These are phyloP conservation scores for Nasturtium officinale DNA, from an alignment of 345 rosid genomes.

Conservation along the genomic window DNA sequence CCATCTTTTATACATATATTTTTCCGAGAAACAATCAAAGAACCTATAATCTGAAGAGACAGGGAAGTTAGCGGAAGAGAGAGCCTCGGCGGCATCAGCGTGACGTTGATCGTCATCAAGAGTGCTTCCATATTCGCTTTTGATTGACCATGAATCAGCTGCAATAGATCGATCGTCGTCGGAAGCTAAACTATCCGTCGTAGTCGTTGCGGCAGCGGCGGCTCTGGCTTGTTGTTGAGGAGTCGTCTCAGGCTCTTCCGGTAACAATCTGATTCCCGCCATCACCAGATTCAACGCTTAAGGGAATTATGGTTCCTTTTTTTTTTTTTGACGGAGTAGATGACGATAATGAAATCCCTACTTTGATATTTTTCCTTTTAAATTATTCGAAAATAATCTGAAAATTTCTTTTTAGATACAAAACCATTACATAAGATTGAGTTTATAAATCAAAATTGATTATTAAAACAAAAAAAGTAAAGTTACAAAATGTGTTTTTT, in stretches of 20 bases:
- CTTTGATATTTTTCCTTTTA: slow-evolving; percentile 2
- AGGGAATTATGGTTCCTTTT: slow-evolving; percentile 2
- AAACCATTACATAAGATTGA: too few species aligned
- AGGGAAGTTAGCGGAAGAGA: slow-evolving; percentile 71
- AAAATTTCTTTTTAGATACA: too few species aligned
- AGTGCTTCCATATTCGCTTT: slow-evolving; percentile 97
- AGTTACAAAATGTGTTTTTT: background rate
- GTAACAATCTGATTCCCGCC: slow-evolving; percentile 63
- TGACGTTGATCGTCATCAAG: slow-evolving; percentile 99
- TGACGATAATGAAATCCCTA: slow-evolving; percentile 6
- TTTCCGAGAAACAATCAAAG: background rate
- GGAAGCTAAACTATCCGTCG: slow-evolving; percentile 75
- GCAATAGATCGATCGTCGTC: slow-evolving; percentile 97
- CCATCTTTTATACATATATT: too few species aligned
- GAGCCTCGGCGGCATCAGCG: slow-evolving; percentile 91
- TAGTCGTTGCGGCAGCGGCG: background rate
- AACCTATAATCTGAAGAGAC: slow-evolving; percentile 84
- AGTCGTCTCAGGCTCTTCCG: slow-evolving; percentile 62
- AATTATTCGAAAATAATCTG: too few species aligned
- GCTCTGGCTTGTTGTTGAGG: slow-evolving; percentile 48
- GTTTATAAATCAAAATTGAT: too few species aligned
- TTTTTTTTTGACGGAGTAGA: slow-evolving; percentile 28
- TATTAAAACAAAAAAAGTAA: too few species aligned
- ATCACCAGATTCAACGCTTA: slow-evolving; percentile 47
- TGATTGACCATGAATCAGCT: slow-evolving; percentile 98